Conservation (phyloP, 2,329 filamentous ascomycete genomes). For the Elsinoe batatas region DNA sequence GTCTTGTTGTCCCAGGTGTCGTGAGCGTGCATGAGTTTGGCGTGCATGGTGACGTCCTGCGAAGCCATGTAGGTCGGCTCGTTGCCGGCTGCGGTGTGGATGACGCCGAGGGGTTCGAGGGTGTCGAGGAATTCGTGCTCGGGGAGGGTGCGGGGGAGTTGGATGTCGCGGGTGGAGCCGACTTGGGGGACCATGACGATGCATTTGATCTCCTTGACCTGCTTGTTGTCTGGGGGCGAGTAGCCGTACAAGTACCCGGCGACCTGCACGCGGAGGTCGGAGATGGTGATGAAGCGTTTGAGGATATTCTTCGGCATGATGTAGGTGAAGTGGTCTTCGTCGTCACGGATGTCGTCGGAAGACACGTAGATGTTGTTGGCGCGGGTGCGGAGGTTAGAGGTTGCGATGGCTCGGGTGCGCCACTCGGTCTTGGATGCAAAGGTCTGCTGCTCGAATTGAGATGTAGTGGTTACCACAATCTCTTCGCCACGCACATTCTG, state of each 20-base stretch:
- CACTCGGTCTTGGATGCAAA: constrained; percentile 99
- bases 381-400: constrained; percentile 84
- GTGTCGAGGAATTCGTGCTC: constrained; percentile 81
- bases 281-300: constrained; percentile 95
- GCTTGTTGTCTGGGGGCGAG: constrained; percentile 86
- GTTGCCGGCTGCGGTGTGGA: constrained; percentile 90
- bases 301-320: constrained; percentile 99
- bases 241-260: constrained; percentile 91
- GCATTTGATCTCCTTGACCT: constrained; percentile 92
- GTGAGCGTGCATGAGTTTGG: constrained; percentile 79
- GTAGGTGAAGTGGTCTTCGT: constrained; percentile 83
- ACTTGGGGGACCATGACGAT: constrained; percentile 98
- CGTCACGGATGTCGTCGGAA: constrained; percentile 82
- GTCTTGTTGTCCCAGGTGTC: constrained; percentile 78
- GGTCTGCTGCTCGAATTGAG: constrained; percentile 92
- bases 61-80: constrained; percentile 96
- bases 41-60: constrained; percentile 86
- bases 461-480: constrained; percentile 96
- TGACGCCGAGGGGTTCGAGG: constrained; percentile 85
- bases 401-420: constrained; percentile 93
- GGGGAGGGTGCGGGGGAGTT: constrained; percentile 79
- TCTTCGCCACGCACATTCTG: constrained; percentile 96
- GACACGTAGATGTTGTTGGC: constrained; percentile 99
- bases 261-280: constrained; percentile 91
- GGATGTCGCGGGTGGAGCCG: constrained; percentile 82